phyloP scores from a whole-genome alignment of 352 stramenopile genomes.

The Globisporangium viniferum region DNA sequence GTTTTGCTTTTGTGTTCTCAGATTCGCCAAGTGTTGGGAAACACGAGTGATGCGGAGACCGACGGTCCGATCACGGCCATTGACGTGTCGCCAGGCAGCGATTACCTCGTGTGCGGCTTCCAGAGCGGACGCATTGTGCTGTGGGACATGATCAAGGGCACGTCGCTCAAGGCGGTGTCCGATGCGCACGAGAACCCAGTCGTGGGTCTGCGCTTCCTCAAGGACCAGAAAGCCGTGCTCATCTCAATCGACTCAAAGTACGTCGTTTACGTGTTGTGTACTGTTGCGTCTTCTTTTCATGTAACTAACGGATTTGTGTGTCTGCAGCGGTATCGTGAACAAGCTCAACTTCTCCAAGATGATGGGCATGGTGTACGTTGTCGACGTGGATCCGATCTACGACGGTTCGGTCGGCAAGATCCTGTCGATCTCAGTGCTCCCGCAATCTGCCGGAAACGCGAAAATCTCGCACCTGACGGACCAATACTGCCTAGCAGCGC shows the following conservation, averaged over 20 bases:
- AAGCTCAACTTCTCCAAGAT: conserved; percentile 94
- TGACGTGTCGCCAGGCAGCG: conserved; percentile 82
- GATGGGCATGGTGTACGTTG: conserved; percentile 92
- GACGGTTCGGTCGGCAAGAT: conserved; percentile 92
- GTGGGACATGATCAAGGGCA: conserved; percentile 96
- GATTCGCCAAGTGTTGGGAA: conserved; percentile 88
- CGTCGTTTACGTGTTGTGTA: conserved; percentile 25
- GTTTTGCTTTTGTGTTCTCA: conserved; percentile 11
- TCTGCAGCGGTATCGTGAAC: conserved; percentile 88
- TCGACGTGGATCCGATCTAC: conserved; percentile 94
- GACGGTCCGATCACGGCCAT: conserved; percentile 86
- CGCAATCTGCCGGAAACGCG: conserved; percentile 72
- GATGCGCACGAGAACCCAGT: conserved; percentile 89
- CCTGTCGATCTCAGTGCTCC: conserved; percentile 75
- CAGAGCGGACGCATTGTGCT: conserved; percentile 91
- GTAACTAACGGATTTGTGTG: conserved; percentile 27
- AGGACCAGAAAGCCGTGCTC: conserved; percentile 83
- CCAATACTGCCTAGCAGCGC: conserved; percentile 76
- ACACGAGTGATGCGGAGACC: conserved; percentile 68
- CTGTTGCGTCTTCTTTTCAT: neutral
- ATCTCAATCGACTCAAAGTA: conserved; percentile 84
- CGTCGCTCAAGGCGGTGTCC: conserved; percentile 87
- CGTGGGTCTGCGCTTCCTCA: conserved; percentile 80
- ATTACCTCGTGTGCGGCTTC: conserved; percentile 93
- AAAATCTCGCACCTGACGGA: conserved; percentile 86